Evolutionary conservation across 495 filamentous ascomycete species (phyloP), one percentile per base, ranked within the genome.

Genomic region (Chaetomidium leptoderma): DNA sequence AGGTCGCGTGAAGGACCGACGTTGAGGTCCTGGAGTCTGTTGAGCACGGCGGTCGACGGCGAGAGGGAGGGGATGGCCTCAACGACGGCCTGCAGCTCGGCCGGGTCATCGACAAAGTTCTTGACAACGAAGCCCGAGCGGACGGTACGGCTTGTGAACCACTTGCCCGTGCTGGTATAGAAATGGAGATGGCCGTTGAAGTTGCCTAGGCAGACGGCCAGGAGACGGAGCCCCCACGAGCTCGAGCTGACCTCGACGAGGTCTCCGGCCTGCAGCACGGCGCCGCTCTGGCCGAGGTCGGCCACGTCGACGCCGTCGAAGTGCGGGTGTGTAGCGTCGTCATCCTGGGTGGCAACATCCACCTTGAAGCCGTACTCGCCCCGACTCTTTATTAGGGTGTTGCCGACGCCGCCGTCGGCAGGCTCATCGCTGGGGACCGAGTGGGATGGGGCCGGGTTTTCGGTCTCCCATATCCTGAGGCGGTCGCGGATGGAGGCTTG

Each of bases 151-250:
- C 76, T 74, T 35, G 86, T 75, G n/a, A 86, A 74, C 89, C 89
- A 95, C 60, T 83, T 83, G 23, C 91, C 91, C 29, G 79, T 75
- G 45, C 78, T 76, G 0, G 84, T 86, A 66, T 91, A 91, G 65
- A 87, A 91, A 54, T 95, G 89, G 46, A 76, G 72, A 53, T 83
- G 78, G 50, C 73, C 76, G 43, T 83, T 79, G 49, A 88, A 65
- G 14, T 81, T 79, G 21, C 82, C 83, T 13, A 92, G 74, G 64
- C 86, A 91, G 27, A 95, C 78, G 27, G 83, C 87, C n/a, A 88
- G 72, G 29, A 74, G 29, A 5, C 73, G 74, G 47, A 80, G 69
- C 6, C 78, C 62, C 24, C 72, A 74, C 14, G 57, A 37, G 6
- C 42, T 36, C 26, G 64, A 46, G 43, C 57, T 60, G 8, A 91